Conservation (phyloP, 2,329 filamentous ascomycete genomes). For the Leptosphaerulina australis region DNA sequence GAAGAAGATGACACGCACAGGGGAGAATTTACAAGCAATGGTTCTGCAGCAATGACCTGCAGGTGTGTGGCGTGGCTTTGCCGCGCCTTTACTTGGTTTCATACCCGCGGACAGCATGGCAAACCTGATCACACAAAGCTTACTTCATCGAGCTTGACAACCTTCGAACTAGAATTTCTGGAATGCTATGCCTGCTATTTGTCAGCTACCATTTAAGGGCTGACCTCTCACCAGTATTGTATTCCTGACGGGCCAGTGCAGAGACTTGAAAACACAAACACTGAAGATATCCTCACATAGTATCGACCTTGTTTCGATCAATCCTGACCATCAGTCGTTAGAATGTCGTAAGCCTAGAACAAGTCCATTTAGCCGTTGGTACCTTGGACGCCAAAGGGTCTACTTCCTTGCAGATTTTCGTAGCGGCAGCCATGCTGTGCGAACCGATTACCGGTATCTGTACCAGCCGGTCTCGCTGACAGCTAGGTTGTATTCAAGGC, state of each 20-base stretch:
- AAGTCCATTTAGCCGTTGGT: conserved; percentile 7
- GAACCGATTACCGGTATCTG: background rate
- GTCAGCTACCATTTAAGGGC: conserved; percentile 1
- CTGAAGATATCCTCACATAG: conserved; percentile 6
- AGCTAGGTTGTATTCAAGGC: background rate
- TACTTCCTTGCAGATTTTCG: conserved; percentile 2
- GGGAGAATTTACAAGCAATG: background rate
- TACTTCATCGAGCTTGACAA: background rate
- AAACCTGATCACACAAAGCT: background rate
- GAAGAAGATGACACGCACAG: background rate
- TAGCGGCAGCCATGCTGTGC: background rate
- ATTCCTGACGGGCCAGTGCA: background rate
- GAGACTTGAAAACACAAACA: background rate
- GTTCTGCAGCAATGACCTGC: conserved; percentile 1
- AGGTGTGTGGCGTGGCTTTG: conserved; percentile 4
- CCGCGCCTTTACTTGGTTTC: conserved; percentile 3
- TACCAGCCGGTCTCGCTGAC: background rate
- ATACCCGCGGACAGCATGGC: background rate
- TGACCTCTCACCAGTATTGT: background rate
- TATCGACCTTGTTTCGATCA: conserved; percentile 10
- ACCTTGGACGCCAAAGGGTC: conserved; percentile 2
- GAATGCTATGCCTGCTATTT: conserved; percentile 7
- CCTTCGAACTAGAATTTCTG: conserved; percentile 1
- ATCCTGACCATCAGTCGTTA: background rate
- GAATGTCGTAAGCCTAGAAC: conserved; percentile 7